A percentile compares a stretch with the other conserved stretches of the same genome.
These are phyloP conservation scores for Raphidocelis subcapitata DNA, from an alignment of 139 green algal genomes.

Conservation along the genomic window DNA sequence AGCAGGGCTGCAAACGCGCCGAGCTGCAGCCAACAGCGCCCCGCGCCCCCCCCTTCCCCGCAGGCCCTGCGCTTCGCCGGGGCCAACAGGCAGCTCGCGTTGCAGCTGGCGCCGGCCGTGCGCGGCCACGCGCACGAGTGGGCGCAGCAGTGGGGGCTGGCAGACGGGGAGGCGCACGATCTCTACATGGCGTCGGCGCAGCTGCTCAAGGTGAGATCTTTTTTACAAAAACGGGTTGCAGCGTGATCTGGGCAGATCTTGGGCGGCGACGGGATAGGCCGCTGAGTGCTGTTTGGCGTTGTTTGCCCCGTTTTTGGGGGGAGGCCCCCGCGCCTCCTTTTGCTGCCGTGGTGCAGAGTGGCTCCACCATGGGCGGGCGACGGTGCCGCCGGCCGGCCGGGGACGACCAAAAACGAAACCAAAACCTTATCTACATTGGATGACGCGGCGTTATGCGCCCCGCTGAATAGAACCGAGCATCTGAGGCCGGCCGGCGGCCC, in stretches of 20 bases:
- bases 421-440: slow-evolving; percentile 65
- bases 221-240: background rate
- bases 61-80: too few species aligned
- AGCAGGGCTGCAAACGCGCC: too few species aligned
- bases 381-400: background rate
- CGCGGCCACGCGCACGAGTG: slow-evolving; percentile 43
- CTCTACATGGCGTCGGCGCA: slow-evolving; percentile 47
- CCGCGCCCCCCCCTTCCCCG: too few species aligned
- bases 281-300: background rate
- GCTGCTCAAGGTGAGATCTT: slow-evolving; percentile 41
- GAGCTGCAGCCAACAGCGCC: too few species aligned
- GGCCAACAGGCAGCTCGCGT: background rate
- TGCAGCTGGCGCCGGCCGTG: background rate
- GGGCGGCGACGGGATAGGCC: too few species aligned
- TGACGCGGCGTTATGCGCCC: slow-evolving; percentile 17
- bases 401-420: slow-evolving; percentile 20
- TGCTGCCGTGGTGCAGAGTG: too few species aligned
- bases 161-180: slow-evolving; percentile 26
- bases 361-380: background rate
- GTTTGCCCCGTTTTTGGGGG: background rate
- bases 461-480: slow-evolving; percentile 5
- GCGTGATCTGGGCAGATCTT: background rate
- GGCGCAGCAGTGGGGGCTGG: slow-evolving; percentile 36
- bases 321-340: background rate
- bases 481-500: slow-evolving; percentile 33